A percentile compares a stretch with the other conserved stretches of the same genome.
phyloP scores from a whole-genome alignment of 2,329 filamentous ascomycete species.

The Calonectria fujianensis region DNA sequence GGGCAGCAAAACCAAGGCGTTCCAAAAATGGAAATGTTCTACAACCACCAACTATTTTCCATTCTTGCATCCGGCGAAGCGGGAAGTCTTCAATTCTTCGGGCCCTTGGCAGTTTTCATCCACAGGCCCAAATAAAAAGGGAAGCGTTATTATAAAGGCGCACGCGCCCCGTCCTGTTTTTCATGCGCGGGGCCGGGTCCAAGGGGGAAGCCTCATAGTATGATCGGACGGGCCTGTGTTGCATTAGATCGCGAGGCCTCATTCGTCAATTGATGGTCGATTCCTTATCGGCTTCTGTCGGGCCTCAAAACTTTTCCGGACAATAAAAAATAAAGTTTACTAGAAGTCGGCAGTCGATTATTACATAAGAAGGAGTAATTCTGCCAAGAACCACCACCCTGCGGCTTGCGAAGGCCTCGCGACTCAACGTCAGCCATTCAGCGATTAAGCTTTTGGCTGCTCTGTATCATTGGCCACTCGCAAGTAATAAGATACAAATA shows the following conservation, averaged over 20 bases:
- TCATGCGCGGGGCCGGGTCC: too few species aligned
- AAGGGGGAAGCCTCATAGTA: background rate
- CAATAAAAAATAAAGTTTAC: background rate
- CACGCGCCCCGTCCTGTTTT: too few species aligned
- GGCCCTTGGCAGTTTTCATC: background rate
- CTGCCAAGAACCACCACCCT: background rate
- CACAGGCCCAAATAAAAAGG: too few species aligned
- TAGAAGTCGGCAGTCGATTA: background rate
- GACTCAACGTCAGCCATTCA: background rate
- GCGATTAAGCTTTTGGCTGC: background rate
- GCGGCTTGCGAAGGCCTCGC: background rate
- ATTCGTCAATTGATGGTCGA: background rate
- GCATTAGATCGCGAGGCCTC: too few species aligned
- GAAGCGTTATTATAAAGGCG: background rate
- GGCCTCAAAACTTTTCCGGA: background rate
- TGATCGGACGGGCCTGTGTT: background rate
- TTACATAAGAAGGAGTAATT: background rate
- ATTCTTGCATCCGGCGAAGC: background rate
- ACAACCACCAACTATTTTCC: too few species aligned
- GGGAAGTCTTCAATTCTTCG: background rate
- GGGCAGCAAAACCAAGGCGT: background rate
- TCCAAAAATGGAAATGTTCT: background rate
- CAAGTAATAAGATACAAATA: background rate
- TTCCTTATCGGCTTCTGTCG: background rate
- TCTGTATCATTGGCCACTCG: too few species aligned